These are phyloP conservation scores for Salicornia ramosissima DNA, from an alignment of 148 eudicot genomes.

Conservation along the genomic window DNA sequence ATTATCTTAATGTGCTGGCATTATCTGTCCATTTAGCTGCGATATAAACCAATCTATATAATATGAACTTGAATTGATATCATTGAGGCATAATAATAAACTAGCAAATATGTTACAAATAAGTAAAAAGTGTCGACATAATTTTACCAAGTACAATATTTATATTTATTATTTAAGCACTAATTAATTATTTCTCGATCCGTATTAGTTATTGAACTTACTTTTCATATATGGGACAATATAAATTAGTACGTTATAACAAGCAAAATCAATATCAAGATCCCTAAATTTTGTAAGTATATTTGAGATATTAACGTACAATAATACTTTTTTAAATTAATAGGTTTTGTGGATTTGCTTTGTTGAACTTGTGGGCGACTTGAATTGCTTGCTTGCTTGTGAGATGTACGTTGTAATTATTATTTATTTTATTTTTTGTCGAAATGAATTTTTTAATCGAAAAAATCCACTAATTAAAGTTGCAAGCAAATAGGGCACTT, in stretches of 20 bases:
- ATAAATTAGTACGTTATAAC: neutral
- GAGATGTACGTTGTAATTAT: neutral
- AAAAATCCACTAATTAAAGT: constrained; percentile 12
- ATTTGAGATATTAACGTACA: neutral
- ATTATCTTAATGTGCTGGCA: neutral
- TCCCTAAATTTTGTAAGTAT: constrained; percentile 7
- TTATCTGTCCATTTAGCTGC: too few relatives aligned
- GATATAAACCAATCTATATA: too few relatives aligned
- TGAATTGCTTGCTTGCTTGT: constrained; percentile 5
- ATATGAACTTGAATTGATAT: neutral
- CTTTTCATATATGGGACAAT: neutral
- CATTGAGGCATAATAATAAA: neutral
- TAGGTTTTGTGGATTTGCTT: constrained; percentile 6
- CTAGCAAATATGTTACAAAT: too few relatives aligned
- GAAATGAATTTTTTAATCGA: neutral
- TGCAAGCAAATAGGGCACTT: neutral
- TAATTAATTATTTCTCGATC: neutral
- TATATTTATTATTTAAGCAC: neutral
- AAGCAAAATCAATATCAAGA: constrained; percentile 9
- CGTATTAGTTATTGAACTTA: constrained; percentile 2
- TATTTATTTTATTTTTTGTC: neutral
- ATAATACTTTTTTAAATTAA: neutral
- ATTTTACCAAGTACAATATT: too few relatives aligned
- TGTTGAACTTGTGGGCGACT: neutral
- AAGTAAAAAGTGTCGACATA: too few relatives aligned